Percentiles rank a stretch among this genome's conserved stretches.
phyloP scores from a whole-genome alignment of 1,139 yeast genomes.

The Pichia sp. region DNA sequence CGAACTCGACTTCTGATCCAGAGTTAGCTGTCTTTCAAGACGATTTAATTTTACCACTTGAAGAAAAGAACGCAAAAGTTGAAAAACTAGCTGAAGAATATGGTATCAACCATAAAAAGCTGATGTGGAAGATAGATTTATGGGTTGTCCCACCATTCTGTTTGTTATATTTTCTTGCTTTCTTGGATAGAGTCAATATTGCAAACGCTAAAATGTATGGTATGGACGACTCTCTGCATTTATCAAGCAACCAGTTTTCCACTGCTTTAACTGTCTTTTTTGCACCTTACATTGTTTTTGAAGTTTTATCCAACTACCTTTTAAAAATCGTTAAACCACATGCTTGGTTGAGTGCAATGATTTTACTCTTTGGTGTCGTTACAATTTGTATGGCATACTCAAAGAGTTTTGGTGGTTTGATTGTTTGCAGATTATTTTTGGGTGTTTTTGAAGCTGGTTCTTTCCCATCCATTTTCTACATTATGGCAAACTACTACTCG shows the following conservation, averaged over 20 bases:
- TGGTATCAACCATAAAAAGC: conserved; percentile 36
- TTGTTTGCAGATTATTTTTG: conserved; percentile 53
- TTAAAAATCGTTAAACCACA: conserved; percentile 58
- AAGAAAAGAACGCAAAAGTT: conserved; percentile 24
- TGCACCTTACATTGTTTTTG: conserved; percentile 63
- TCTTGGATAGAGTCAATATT: conserved; percentile 66
- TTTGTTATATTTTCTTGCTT: conserved; percentile 57
- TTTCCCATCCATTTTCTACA: conserved; percentile 67
- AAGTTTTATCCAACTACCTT: conserved; percentile 56
- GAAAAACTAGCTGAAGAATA: conserved; percentile 32
- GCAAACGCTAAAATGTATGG: conserved; percentile 71
- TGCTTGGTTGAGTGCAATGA: conserved; percentile 49
- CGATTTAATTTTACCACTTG: conserved; percentile 13
- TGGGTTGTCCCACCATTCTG: conserved; percentile 68
- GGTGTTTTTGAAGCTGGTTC: conserved; percentile 65
- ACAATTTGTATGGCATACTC: conserved; percentile 63
- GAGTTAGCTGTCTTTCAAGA: not conserved
- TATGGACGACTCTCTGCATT: conserved; percentile 39
- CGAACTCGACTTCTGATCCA: not conserved
- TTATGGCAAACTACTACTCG: conserved; percentile 48
- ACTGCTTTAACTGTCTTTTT: conserved; percentile 60
- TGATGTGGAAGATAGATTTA: conserved; percentile 57
- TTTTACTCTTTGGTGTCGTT: conserved; percentile 53
- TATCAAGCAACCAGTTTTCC: conserved; percentile 54
- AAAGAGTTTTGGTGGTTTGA: conserved; percentile 46